Evolutionary conservation across 257 asterid genomes (phyloP), one percentile per base, ranked within the genome.

Genomic region (Cruciata laevipes): DNA sequence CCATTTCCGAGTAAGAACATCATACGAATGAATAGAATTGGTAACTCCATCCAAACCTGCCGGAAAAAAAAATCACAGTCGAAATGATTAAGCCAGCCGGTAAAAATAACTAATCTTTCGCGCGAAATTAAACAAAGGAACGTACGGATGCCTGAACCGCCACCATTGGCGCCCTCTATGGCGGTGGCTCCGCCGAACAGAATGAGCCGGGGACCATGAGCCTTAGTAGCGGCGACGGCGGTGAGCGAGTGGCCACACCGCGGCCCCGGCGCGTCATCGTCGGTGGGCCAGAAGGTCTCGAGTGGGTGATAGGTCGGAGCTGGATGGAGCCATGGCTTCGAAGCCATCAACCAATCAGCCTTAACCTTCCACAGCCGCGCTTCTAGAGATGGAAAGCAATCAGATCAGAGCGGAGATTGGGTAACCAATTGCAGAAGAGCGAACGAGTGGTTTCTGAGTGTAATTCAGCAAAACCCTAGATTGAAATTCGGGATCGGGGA

Each of bases 181-280:
- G 96, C 96, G 73, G 98, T 94, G 73, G 96, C 96, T 65, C 99
- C 99, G 55, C 99, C 99, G 70, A 94, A 94, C 16, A 94, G 83
- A 67, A 94, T 88, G 69, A 94, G 89, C 63, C 99, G 88, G 21
- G 99, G 96, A 13, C 99, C 99, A 31, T 81, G 93, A 59, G 88
- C 77, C 69, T 89, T 88, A 53, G 97, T 83, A 17, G 96, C 98
- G 52, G 96, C 89, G 42, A 94, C 91, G 63, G 96, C 96, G 37
- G 98, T 94, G 64, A 94, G 93, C 5, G 99, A 88, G 84, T 94
- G 99, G 24, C 84, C 87, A 65, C 95, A 94, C 18, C 99, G 96
- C 52, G 96, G 93, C 16, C 98, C 99, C n/a, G 99, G 99, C 27
- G 95, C 93, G 71, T 94, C 98, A 20, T 94, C 99, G 66, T 88